Conservation (phyloP, 139 green algal genomes). For the Mesotaenium endlicherianum region DNA sequence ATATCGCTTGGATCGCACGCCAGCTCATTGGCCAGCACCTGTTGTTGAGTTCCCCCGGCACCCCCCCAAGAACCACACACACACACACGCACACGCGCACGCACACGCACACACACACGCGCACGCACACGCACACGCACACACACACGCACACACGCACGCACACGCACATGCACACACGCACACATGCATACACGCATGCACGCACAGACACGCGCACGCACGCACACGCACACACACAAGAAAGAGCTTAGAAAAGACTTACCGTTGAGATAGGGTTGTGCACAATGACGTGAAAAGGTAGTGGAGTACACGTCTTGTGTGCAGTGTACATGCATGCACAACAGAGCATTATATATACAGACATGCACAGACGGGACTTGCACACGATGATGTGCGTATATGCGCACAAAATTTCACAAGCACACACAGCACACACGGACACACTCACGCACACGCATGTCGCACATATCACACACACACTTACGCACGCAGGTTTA, state of each 20-base stretch:
- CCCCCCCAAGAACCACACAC: neutral
- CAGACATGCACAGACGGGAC: too few relatives aligned
- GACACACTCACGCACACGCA: neutral
- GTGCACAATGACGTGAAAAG: too few relatives aligned
- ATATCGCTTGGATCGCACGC: constrained; percentile 70
- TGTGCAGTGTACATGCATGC: too few relatives aligned
- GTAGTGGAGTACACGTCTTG: too few relatives aligned
- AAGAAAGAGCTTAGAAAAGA: too few relatives aligned
- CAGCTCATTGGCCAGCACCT: constrained; percentile 75
- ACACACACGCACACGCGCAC: neutral
- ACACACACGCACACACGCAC: neutral
- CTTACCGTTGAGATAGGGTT: too few relatives aligned
- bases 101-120: neutral
- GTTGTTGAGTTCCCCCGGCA: too few relatives aligned
- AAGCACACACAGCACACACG: neutral
- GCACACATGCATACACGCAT: neutral
- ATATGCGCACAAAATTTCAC: neutral
- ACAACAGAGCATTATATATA: too few relatives aligned
- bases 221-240: neutral
- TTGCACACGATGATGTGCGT: too few relatives aligned
- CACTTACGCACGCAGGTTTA: neutral
- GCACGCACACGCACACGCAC: neutral
- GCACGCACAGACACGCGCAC: neutral
- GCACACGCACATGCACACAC: neutral
- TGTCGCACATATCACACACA: neutral